phyloP scores from a whole-genome alignment of 1,284 basidiomycete genomes.

The Moesziomyces sp. region DNA sequence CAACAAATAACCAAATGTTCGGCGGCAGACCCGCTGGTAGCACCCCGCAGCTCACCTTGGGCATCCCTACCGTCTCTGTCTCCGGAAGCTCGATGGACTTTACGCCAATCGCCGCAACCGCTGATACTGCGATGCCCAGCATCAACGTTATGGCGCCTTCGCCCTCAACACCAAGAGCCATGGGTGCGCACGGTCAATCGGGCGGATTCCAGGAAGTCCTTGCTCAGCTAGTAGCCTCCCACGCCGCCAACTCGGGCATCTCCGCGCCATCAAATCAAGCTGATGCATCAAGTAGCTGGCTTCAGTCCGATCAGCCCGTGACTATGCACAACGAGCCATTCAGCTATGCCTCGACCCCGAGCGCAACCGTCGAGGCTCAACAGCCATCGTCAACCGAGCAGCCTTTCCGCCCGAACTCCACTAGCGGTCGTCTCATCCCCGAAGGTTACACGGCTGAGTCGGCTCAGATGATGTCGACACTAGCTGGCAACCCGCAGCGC shows the following conservation, averaged over 20 bases:
- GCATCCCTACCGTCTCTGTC: constrained; percentile 40
- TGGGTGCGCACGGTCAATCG: constrained; percentile 14
- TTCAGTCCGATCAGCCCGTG: constrained; percentile 9
- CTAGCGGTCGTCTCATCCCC: constrained; percentile 32
- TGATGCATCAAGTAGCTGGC: constrained; percentile 13
- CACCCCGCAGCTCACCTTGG: constrained; percentile 33
- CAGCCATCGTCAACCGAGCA: constrained; percentile 11
- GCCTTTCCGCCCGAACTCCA: constrained; percentile 20
- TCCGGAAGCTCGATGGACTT: constrained; percentile 41
- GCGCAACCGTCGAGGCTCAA: constrained; percentile 6
- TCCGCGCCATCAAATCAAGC: constrained; percentile 6
- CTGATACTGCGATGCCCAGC: constrained; percentile 32
- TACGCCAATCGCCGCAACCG: constrained; percentile 18
- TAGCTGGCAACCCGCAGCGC: constrained; percentile 23
- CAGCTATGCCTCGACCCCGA: constrained; percentile 21
- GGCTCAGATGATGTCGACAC: constrained; percentile 33
- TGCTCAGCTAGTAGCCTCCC: constrained; percentile 35
- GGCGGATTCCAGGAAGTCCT: constrained; percentile 45
- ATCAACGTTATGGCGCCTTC: constrained; percentile 54
- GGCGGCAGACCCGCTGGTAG: constrained; percentile 4
- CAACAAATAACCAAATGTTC: constrained; percentile 3
- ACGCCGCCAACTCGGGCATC: constrained; percentile 2
- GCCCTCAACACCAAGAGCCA: constrained; percentile 37
- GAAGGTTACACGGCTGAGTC: constrained; percentile 28
- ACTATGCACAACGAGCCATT: constrained; percentile 21